phyloP scores from a whole-genome alignment of 345 rosid genomes.

The Aquilaria sinensis region DNA sequence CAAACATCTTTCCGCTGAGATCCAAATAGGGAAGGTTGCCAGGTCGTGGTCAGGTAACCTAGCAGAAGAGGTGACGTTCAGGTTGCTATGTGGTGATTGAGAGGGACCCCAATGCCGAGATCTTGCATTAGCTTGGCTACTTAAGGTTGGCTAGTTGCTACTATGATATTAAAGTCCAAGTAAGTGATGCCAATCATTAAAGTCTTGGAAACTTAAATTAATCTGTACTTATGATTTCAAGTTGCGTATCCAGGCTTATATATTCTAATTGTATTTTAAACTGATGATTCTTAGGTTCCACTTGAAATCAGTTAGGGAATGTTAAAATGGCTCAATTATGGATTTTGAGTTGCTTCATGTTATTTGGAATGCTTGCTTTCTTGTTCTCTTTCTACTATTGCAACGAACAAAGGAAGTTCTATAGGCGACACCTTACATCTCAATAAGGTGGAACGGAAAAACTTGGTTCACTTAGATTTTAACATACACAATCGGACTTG shows the following conservation, averaged over 20 bases:
- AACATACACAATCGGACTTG: no score
- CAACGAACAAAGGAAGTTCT: no score
- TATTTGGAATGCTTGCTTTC: no score
- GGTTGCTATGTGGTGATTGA: conserved; percentile 56
- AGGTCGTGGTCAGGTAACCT: conserved; percentile 59
- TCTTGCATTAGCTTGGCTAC: conserved; percentile 75
- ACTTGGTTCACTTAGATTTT: no score
- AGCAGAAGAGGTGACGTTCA: conserved; percentile 52
- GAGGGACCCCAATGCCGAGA: conserved; percentile 80
- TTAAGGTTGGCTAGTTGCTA: conserved; percentile 34
- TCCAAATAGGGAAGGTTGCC: conserved; percentile 46
- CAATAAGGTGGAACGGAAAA: no score
- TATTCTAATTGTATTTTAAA: no score
- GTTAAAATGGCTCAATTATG: no score
- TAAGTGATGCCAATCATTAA: background rate
- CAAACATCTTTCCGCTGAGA: conserved; percentile 26
- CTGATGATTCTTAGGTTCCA: no score
- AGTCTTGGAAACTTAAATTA: background rate
- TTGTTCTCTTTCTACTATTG: no score
- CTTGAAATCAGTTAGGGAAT: no score
- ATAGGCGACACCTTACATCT: no score
- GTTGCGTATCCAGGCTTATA: background rate
- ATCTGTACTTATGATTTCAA: background rate
- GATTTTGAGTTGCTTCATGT: no score
- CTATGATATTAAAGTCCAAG: conserved; percentile 4